Percentiles rank a stretch among this genome's conserved stretches.
Conservation (phyloP, 768 basidiomycete genomes). For the Kwoniella sp. region DNA sequence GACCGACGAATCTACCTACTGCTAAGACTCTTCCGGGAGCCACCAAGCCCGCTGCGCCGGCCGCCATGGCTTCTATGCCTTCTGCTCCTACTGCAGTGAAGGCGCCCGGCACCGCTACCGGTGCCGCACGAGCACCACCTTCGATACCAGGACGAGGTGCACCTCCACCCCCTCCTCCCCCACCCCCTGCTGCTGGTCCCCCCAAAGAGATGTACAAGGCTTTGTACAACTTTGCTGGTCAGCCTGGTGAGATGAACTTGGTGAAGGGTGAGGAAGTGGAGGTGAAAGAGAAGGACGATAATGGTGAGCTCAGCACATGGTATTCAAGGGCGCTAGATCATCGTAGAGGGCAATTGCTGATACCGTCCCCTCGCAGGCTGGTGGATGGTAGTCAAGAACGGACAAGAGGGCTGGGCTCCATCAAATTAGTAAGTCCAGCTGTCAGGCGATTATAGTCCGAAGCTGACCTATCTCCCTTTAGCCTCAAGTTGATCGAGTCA, state of each 20-base stretch:
- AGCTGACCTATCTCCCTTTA: constrained; percentile 1
- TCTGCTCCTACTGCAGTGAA: constrained; percentile 51
- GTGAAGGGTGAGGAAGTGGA: constrained; percentile 91
- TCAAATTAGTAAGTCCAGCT: constrained; percentile 58
- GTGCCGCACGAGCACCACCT: constrained; percentile 49
- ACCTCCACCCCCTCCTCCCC: constrained; percentile 60
- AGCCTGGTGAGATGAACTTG: constrained; percentile 86
- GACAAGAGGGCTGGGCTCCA: constrained; percentile 90
- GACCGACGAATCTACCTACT: constrained; percentile 58
- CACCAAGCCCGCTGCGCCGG: constrained; percentile 67
- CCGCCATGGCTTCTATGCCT: constrained; percentile 58
- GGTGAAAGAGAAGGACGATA: constrained; percentile 85
- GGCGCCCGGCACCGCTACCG: constrained; percentile 55
- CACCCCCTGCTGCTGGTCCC: constrained; percentile 64
- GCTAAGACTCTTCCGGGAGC: constrained; percentile 55
- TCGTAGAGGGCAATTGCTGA: too few relatives aligned
- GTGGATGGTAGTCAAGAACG: constrained; percentile 90
- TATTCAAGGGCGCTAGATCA: too few relatives aligned
- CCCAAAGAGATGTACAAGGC: constrained; percentile 77
- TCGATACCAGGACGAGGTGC: constrained; percentile 58
- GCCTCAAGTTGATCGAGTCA: constrained; percentile 73
- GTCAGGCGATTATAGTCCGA: too few relatives aligned
- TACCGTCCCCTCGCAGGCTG: too few relatives aligned
- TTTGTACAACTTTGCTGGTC: constrained; percentile 85
- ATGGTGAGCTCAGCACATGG: constrained; percentile 62